Evolutionary conservation across 2,329 filamentous ascomycete species (phyloP).

Genomic region (Annulohypoxylon truncatum): DNA sequence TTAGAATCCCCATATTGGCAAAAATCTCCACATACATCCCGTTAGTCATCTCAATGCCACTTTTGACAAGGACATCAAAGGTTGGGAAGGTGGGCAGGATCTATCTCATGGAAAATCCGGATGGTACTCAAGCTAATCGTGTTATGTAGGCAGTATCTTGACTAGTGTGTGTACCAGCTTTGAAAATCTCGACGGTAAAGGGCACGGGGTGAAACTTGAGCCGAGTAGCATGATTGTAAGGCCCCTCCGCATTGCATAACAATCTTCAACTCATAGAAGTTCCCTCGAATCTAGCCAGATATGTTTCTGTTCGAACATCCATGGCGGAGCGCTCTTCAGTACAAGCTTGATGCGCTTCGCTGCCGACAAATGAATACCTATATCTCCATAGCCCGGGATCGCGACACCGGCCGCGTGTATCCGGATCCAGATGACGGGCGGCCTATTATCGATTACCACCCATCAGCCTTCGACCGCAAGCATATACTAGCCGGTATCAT

Average conservation of each 20-base stretch:
- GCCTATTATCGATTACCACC: constrained; percentile 75
- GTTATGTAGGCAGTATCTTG: constrained; percentile 73
- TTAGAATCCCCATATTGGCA: constrained; percentile 82
- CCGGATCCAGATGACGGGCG: constrained; percentile 75
- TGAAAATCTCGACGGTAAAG: constrained; percentile 81
- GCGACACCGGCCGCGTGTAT: constrained; percentile 79
- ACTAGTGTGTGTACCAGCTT: constrained; percentile 82
- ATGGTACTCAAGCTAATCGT: background rate
- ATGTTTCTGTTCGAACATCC: constrained; percentile 70
- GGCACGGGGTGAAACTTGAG: constrained; percentile 88
- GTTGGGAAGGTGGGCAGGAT: constrained; percentile 67
- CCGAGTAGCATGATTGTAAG: constrained; percentile 74
- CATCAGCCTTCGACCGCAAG: constrained; percentile 76
- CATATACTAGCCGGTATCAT: constrained; percentile 78
- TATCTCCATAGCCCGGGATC: constrained; percentile 80
- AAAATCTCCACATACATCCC: constrained; percentile 85
- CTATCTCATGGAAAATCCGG: background rate
- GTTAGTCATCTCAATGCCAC: constrained; percentile 68
- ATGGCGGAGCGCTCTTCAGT: constrained; percentile 76
- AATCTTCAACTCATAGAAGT: background rate
- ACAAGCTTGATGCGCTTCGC: constrained; percentile 76
- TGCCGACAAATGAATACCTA: constrained; percentile 77
- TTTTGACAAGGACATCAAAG: constrained; percentile 77
- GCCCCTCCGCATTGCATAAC: background rate
- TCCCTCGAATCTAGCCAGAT: constrained; percentile 64